Conservation (phyloP, 2,329 filamentous ascomycete genomes). For the Ploettnerulaceae sp. region DNA sequence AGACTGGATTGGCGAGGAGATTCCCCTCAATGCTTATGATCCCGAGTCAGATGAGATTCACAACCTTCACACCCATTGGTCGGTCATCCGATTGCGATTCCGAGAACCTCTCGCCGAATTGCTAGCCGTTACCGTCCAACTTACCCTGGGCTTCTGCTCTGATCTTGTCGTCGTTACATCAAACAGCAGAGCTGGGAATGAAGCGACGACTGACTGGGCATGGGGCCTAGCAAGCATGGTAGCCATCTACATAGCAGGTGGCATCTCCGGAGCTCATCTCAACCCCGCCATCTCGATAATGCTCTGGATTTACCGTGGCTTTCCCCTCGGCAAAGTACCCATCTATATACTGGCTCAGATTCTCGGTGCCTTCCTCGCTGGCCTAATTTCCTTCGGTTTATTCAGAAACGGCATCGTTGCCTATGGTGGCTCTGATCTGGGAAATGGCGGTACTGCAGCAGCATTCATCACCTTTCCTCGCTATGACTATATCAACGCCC, state of each 20-base stretch:
- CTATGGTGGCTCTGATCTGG: conserved; percentile 21
- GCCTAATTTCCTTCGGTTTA: conserved; percentile 42
- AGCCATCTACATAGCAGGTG: conserved; percentile 44
- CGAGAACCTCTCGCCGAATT: conserved; percentile 50
- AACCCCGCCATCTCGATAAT: conserved; percentile 42
- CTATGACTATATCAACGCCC: conserved; percentile 35
- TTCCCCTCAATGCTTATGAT: conserved; percentile 24
- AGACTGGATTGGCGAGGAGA: conserved; percentile 20
- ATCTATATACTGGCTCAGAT: conserved; percentile 49
- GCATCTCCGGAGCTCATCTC: conserved; percentile 43
- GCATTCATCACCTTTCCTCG: conserved; percentile 44
- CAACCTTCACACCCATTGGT: conserved; percentile 37
- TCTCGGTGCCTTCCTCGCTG: conserved; percentile 46
- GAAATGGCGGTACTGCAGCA: conserved; percentile 33
- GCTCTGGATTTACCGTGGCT: conserved; percentile 46
- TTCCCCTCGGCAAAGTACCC: conserved; percentile 46
- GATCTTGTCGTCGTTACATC: conserved; percentile 40
- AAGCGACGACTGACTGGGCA: conserved; percentile 40
- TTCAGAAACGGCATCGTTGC: conserved; percentile 37
- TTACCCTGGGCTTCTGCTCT: conserved; percentile 40
- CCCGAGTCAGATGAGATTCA: conserved; percentile 26
- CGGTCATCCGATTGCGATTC: conserved; percentile 41
- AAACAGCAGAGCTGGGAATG: conserved; percentile 35
- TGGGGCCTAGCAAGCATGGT: conserved; percentile 53
- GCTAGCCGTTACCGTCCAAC: conserved; percentile 36